A percentile compares a stretch with the other conserved stretches of the same genome.
These are phyloP conservation scores for Dictyostelium firmibasis DNA, from an alignment of 78 protist species.

Conservation along the genomic window DNA sequence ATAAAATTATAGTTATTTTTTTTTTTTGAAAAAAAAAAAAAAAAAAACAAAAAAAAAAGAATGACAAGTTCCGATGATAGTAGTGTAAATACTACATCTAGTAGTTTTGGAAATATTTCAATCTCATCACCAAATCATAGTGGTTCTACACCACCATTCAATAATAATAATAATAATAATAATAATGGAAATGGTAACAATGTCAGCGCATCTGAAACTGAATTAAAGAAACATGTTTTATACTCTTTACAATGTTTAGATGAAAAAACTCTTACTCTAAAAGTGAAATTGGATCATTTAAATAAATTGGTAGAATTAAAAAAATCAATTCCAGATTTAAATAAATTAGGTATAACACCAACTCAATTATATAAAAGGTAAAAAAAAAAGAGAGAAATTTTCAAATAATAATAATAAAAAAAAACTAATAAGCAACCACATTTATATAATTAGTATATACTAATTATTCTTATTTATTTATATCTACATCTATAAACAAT, in stretches of 20 bases:
- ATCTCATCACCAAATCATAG: neutral
- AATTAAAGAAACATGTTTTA: conserved; percentile 23
- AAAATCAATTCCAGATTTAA: conserved; percentile 30
- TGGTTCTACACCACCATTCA: neutral
- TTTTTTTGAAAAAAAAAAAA: neutral
- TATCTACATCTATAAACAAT: neutral
- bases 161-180: neutral
- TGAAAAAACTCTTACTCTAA: conserved; percentile 28
- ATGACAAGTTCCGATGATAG: neutral
- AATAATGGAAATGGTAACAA: neutral
- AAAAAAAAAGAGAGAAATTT: neutral
- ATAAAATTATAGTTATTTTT: no score
- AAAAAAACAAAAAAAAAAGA: neutral
- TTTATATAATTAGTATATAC: neutral
- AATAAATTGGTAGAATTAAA: conserved; percentile 49
- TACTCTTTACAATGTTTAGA: conserved; percentile 21
- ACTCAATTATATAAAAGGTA: conserved; percentile 42
- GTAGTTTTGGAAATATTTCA: neutral
- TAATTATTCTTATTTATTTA: neutral
- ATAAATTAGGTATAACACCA: neutral
- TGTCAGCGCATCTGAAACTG: neutral
- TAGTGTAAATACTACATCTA: neutral
- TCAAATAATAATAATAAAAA: neutral
- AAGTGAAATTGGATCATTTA: conserved; percentile 43
- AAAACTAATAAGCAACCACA: neutral